Evolutionary conservation across 2,329 filamentous ascomycete genomes (phyloP).

Genomic region (Xylaria digitata): DNA sequence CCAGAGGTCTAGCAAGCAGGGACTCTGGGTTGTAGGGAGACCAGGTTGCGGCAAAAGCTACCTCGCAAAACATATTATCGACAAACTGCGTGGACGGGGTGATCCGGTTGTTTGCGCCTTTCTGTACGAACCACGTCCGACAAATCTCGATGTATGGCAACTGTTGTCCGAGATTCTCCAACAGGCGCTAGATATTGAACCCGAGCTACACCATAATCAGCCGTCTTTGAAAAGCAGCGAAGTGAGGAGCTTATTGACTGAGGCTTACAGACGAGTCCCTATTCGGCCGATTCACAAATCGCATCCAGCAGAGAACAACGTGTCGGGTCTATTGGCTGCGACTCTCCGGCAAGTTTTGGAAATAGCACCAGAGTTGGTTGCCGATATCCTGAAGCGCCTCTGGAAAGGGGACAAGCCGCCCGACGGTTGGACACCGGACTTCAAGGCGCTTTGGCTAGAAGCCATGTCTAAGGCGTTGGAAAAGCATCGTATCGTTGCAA

Average conservation of each 20-base stretch:
- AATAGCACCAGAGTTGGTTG: constrained; percentile 4
- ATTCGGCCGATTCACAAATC: background rate
- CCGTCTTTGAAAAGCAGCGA: background rate
- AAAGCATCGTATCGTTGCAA: background rate
- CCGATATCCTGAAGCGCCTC: background rate
- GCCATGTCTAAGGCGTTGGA: background rate
- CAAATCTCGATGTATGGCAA: background rate
- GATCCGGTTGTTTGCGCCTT: constrained; percentile 15
- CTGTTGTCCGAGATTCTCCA: constrained; percentile 10
- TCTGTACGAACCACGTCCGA: constrained; percentile 5
- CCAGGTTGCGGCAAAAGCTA: constrained; percentile 25
- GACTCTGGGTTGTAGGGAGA: constrained; percentile 8
- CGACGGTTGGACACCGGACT: background rate
- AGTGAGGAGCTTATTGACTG: background rate
- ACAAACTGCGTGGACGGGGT: constrained; percentile 1
- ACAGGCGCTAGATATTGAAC: constrained; percentile 14
- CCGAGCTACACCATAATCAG: background rate
- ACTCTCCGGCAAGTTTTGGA: constrained; percentile 19
- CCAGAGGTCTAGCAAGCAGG: background rate
- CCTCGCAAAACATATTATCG: constrained; percentile 16
- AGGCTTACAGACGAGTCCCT: background rate
- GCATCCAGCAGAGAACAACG: constrained; percentile 22
- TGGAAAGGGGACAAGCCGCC: background rate
- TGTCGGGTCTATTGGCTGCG: constrained; percentile 14
- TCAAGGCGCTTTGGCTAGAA: background rate